Percentiles rank a stretch among this genome's conserved stretches.
These are phyloP conservation scores for Corchorus capsularis DNA, from an alignment of 345 rosid genomes.

Conservation along the genomic window DNA sequence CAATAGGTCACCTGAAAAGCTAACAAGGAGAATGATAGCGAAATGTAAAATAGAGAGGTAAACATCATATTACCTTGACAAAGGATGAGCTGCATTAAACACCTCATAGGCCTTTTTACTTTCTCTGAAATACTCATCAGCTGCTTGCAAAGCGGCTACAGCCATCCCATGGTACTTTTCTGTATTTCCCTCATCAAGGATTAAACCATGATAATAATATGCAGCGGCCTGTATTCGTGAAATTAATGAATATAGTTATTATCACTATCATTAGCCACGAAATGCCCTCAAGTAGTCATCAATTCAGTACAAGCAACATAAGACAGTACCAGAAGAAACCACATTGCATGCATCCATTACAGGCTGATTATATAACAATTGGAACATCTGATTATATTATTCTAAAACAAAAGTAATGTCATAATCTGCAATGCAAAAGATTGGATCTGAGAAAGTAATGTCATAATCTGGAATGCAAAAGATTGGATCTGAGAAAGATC, in stretches of 20 bases:
- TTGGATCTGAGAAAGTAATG: background rate
- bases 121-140: slow-evolving; percentile 87
- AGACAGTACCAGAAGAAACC: background rate
- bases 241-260: slow-evolving; percentile 6
- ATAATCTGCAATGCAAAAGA: background rate
- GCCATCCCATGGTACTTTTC: slow-evolving; percentile 98
- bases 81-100: slow-evolving; percentile 69
- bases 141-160: slow-evolving; percentile 93
- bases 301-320: slow-evolving; percentile 1
- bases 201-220: slow-evolving; percentile 96
- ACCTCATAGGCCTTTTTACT: slow-evolving; percentile 80
- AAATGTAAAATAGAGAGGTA: background rate
- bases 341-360: background rate
- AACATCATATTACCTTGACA: slow-evolving; percentile 64
- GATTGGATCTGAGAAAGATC: background rate
- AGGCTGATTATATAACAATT: too few species aligned
- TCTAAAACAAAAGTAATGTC: background rate
- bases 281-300: slow-evolving; percentile 10
- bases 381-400: background rate
- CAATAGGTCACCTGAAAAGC: background rate
- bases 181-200: slow-evolving; percentile 96
- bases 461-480: background rate
- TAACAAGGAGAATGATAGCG: background rate
- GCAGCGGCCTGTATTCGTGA: slow-evolving; percentile 80
- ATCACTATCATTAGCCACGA: background rate